Evolutionary conservation across 352 stramenopile genomes (phyloP).

Genomic region (Pythium vanterpoolii): DNA sequence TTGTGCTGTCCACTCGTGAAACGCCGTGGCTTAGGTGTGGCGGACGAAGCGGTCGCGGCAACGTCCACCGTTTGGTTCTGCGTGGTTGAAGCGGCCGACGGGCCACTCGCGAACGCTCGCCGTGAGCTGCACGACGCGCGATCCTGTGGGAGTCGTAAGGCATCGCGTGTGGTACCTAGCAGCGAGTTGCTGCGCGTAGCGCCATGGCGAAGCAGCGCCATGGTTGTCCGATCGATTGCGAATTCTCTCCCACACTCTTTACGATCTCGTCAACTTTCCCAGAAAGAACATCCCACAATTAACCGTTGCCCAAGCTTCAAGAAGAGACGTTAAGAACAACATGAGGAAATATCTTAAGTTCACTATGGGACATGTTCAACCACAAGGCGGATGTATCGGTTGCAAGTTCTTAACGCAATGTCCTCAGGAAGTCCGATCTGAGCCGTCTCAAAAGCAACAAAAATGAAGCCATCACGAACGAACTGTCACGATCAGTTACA

Average conservation of each 20-base stretch:
- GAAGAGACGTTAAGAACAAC: no score
- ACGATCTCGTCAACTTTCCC: conserved; percentile 21
- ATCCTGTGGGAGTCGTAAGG: conserved; percentile 18
- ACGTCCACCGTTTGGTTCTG: not conserved
- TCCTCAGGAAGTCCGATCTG: no score
- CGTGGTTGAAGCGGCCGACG: not conserved
- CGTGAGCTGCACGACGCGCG: conserved; percentile 3
- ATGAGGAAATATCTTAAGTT: no score
- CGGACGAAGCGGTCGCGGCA: not conserved
- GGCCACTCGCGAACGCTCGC: conserved; percentile 13
- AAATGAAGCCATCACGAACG: not conserved
- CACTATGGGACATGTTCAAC: no score
- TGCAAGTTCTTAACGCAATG: no score
- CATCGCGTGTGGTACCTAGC: conserved; percentile 1
- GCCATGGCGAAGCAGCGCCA: conserved; percentile 25
- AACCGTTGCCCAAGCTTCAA: no score
- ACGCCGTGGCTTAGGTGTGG: not conserved
- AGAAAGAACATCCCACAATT: no score
- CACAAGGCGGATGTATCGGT: no score
- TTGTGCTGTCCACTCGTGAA: not conserved
- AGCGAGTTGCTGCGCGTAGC: conserved; percentile 14
- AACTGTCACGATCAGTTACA: no score
- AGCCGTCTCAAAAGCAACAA: no score
- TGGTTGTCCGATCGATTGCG: not conserved
- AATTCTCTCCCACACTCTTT: not conserved